A percentile compares a stretch with the other conserved stretches of the same genome.
These are phyloP conservation scores for Metschnikowia corniflorae DNA, from an alignment of 805 yeast species.

Conservation along the genomic window DNA sequence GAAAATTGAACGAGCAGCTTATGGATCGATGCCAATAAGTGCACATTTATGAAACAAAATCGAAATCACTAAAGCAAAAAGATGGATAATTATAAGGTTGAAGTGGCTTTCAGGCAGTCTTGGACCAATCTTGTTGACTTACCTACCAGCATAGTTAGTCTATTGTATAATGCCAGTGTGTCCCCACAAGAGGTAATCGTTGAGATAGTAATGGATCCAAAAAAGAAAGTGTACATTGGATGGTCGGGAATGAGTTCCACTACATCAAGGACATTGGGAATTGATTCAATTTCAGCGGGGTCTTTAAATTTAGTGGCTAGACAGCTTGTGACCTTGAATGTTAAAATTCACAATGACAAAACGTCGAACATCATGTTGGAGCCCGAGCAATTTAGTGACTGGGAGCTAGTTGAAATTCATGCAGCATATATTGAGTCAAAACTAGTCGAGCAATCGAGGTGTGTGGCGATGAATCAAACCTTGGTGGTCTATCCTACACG, in stretches of 20 bases:
- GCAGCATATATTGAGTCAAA: constrained; percentile 72
- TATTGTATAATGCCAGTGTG: constrained; percentile 49
- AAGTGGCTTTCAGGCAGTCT: constrained; percentile 27
- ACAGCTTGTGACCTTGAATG: constrained; percentile 34
- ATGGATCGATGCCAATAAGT: too few species aligned
- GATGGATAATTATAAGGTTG: constrained; percentile 38
- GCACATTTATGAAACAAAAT: too few species aligned
- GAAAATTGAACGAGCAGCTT: too few species aligned
- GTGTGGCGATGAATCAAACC: constrained; percentile 56
- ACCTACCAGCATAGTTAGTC: constrained; percentile 45
- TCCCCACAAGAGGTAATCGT: constrained; percentile 57
- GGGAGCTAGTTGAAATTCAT: constrained; percentile 87
- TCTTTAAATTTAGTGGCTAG: constrained; percentile 45
- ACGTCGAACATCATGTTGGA: constrained; percentile 69
- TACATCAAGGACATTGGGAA: constrained; percentile 41
- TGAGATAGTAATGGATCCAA: constrained; percentile 34
- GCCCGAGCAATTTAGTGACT: constrained; percentile 73
- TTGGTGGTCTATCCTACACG: constrained; percentile 66
- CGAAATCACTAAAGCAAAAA: too few species aligned
- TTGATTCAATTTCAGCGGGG: constrained; percentile 66
- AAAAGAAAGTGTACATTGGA: constrained; percentile 45
- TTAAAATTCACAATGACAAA: constrained; percentile 47
- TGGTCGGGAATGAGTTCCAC: constrained; percentile 60
- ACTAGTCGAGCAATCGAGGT: constrained; percentile 75
- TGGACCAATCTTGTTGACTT: constrained; percentile 53